Evolutionary conservation across 345 rosid species (phyloP).

Genomic region (Bruguiera parviflora): DNA sequence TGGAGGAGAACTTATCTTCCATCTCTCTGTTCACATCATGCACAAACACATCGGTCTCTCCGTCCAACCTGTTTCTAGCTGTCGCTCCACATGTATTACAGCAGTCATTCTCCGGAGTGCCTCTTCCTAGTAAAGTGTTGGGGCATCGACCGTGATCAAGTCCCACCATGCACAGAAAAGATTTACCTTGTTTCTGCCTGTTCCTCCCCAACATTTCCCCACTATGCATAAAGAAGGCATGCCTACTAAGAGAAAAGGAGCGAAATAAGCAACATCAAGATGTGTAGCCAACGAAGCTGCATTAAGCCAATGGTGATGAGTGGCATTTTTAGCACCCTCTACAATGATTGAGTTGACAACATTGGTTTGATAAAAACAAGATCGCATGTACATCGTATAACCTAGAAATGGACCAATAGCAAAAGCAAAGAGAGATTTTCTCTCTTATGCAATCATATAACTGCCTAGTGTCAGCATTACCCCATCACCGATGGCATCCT

Average conservation of each 20-base stretch:
- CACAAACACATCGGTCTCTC: constrained; percentile 80
- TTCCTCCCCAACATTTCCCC: too few relatives aligned
- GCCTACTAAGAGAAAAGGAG: not conserved
- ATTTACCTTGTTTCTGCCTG: too few relatives aligned
- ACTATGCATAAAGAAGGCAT: too few relatives aligned
- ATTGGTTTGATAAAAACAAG: not conserved
- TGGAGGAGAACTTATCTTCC: constrained; percentile 74
- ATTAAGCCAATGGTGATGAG: not conserved
- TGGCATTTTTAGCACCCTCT: constrained; percentile 1
- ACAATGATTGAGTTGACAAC: constrained; percentile 8
- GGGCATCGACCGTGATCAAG: constrained; percentile 89
- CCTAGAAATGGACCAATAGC: constrained; percentile 6
- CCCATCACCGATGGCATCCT: not conserved
- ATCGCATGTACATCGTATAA: constrained; percentile 21
- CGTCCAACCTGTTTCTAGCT: constrained; percentile 66
- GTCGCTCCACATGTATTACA: constrained; percentile 78
- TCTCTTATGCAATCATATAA: constrained; percentile 14
- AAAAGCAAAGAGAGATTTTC: constrained; percentile 6
- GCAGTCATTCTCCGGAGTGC: constrained; percentile 93
- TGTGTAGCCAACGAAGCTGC: not conserved
- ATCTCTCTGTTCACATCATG: constrained; percentile 79
- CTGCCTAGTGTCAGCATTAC: not conserved
- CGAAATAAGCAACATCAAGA: not conserved
- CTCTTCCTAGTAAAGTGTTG: constrained; percentile 68
- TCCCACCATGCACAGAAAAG: constrained; percentile 43